A percentile compares a stretch with the other conserved stretches of the same genome.
phyloP scores from a whole-genome alignment of 2,329 filamentous ascomycete genomes.

The Aspergillus ochraceus region DNA sequence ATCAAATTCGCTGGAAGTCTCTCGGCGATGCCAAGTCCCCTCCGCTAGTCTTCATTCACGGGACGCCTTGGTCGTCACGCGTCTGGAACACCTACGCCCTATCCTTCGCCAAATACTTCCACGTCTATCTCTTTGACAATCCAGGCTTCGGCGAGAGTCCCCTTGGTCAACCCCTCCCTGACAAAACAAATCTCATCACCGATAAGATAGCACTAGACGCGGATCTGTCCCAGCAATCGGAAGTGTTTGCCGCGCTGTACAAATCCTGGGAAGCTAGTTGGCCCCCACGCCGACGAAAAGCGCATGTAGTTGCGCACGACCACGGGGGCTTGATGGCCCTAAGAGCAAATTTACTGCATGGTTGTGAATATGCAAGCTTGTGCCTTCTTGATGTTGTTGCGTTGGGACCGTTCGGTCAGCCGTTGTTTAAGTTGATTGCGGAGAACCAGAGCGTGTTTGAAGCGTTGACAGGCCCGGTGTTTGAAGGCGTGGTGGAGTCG shows the following conservation, averaged over 20 bases:
- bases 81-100: constrained; percentile 41
- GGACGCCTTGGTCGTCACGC: constrained; percentile 49
- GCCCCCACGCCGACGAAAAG: constrained; percentile 4
- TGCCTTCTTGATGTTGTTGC: constrained; percentile 48
- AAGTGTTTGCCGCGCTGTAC: constrained; percentile 41
- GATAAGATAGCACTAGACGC: constrained; percentile 28
- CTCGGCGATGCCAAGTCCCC: constrained; percentile 31
- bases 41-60: constrained; percentile 48
- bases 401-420: constrained; percentile 44
- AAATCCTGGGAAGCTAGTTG: constrained; percentile 29
- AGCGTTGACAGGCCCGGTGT: constrained; percentile 31
- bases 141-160: constrained; percentile 47
- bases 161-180: constrained; percentile 15
- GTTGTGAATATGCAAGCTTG: constrained; percentile 38
- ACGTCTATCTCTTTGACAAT: constrained; percentile 48
- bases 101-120: constrained; percentile 36
- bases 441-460: constrained; percentile 38
- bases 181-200: background rate
- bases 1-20: constrained; percentile 33
- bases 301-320: constrained; percentile 49
- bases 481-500: constrained; percentile 40
- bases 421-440: constrained; percentile 46
- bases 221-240: constrained; percentile 40
- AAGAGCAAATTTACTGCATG: constrained; percentile 41
- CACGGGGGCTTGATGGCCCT: constrained; percentile 46